Evolutionary conservation across 805 yeast species (phyloP).

Genomic region (Barnettozyma botsteinii): DNA sequence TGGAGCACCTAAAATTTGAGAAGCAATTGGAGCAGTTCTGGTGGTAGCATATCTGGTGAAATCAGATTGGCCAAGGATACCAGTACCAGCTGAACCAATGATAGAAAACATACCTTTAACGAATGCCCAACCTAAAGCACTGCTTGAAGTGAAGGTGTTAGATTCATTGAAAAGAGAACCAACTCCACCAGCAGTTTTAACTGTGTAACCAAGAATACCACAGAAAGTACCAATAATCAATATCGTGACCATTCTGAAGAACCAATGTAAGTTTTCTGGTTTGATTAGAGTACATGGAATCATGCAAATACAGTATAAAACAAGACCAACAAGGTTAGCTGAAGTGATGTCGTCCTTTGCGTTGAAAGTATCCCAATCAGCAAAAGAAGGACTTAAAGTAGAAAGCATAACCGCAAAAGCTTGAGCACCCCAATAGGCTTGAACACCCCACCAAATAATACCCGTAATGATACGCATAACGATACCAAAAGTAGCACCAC

Average conservation of each 20-base stretch:
- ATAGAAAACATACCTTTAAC: constrained; percentile 26
- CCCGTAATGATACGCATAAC: constrained; percentile 33
- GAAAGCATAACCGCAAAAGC: constrained; percentile 29
- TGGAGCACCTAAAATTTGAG: constrained; percentile 26
- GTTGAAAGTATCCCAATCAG: constrained; percentile 25
- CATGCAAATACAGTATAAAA: constrained; percentile 33
- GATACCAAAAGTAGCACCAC: constrained; percentile 30
- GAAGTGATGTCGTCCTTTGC: constrained; percentile 32
- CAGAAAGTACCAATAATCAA: constrained; percentile 26
- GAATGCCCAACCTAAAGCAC: constrained; percentile 26
- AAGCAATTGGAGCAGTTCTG: constrained; percentile 21
- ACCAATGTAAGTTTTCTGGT: constrained; percentile 28
- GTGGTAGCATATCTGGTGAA: constrained; percentile 28
- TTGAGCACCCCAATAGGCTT: constrained; percentile 33
- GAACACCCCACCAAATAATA: constrained; percentile 35
- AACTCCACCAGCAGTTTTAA: constrained; percentile 25
- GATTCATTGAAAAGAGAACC: constrained; percentile 20
- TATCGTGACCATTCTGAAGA: constrained; percentile 23
- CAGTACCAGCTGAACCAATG: constrained; percentile 25
- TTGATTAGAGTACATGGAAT: constrained; percentile 25
- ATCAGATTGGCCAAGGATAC: constrained; percentile 30
- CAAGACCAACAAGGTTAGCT: constrained; percentile 34
- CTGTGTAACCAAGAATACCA: constrained; percentile 28
- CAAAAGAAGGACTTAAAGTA: constrained; percentile 21
- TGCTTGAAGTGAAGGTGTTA: constrained; percentile 1